These are phyloP conservation scores for Onygena corvina DNA, from an alignment of 2,329 filamentous ascomycete genomes.

Conservation along the genomic window DNA sequence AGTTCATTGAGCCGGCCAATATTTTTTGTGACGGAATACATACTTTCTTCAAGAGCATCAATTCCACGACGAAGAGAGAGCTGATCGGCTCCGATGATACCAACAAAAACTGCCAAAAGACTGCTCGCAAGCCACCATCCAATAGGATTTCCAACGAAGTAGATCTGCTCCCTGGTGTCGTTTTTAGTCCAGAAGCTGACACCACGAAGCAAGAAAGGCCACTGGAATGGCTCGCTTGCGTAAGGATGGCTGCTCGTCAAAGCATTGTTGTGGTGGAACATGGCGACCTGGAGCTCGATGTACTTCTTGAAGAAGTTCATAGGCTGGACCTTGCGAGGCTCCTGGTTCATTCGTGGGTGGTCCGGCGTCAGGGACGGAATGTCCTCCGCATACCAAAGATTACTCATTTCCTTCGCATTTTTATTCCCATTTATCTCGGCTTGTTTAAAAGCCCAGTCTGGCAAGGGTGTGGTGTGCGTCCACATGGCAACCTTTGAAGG, in stretches of 20 bases:
- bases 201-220: conserved; percentile 92
- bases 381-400: conserved; percentile 88
- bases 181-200: conserved; percentile 99
- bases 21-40: neutral
- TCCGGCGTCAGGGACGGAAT: conserved; percentile 66
- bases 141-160: conserved; percentile 92
- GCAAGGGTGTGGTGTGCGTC: conserved; percentile 90
- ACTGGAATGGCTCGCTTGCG: conserved; percentile 85
- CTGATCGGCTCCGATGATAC: conserved; percentile 85
- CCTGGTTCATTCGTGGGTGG: conserved; percentile 60
- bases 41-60: conserved; percentile 85
- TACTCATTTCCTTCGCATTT: conserved; percentile 76
- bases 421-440: conserved; percentile 99
- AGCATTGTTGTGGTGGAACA: conserved; percentile 99
- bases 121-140: conserved; percentile 96
- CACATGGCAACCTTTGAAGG: conserved; percentile 98
- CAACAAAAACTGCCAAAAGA: conserved; percentile 81
- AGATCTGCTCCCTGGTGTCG: conserved; percentile 90
- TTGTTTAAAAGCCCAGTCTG: conserved; percentile 93
- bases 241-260: conserved; percentile 96
- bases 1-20: neutral
- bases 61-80: conserved; percentile 83
- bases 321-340: conserved; percentile 65
- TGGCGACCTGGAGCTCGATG: conserved; percentile 88
- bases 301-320: conserved; percentile 88